Evolutionary conservation across 2,329 filamentous ascomycete species (phyloP), one percentile per base, ranked within the genome.

Genomic region (Xylaria sp.): DNA sequence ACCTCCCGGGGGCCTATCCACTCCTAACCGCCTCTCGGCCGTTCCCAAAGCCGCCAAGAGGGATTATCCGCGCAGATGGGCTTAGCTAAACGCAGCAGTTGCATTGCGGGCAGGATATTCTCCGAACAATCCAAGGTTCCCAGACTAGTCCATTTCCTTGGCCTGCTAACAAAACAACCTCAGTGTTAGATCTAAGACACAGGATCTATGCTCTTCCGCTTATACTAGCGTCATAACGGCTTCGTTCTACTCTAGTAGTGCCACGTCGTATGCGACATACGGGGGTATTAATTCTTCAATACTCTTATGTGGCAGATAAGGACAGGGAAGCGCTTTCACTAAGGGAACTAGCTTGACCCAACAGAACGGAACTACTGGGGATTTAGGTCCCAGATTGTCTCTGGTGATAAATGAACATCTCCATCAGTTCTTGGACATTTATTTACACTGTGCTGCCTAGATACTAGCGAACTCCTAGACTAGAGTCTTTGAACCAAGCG

Each of bases 321-420:
- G 50, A 3, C 6, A 53, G 13, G 27, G 16, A 35, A 32, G 18
- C 13, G 27, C 23, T 44, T 29, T 29, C 8, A 21, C 37, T 29
- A 58, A 58, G 37, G 13, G 23, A n/a, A 21, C 51, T 29, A 37
- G 35, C 54, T 29, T 23, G 61, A 40, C 66, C 66, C 66, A 50
- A 55, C 66, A 59, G 48, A 47, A 27, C 9, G 66, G 66, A 35
- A 48, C 59, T 35, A 32, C 60, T 54, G 50, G 61, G 48, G 21
- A 13, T 35, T 47, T 50, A 32, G 29, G 13, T 35, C 23, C 48
- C 25, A 29, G 48, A 53, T 21, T 29, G 25, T 50, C 47, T 50
- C 27, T n/a, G 35, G 35, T 9, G 23, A 3, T 48, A 9, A 23
- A 40, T 18, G 10, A 48, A 40, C 27, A 61, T 55, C 48, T 23